Evolutionary conservation across 331 rosid genomes (phyloP), one percentile per base, ranked within the genome.

Genomic region (Rhamnella rubrinervis): DNA sequence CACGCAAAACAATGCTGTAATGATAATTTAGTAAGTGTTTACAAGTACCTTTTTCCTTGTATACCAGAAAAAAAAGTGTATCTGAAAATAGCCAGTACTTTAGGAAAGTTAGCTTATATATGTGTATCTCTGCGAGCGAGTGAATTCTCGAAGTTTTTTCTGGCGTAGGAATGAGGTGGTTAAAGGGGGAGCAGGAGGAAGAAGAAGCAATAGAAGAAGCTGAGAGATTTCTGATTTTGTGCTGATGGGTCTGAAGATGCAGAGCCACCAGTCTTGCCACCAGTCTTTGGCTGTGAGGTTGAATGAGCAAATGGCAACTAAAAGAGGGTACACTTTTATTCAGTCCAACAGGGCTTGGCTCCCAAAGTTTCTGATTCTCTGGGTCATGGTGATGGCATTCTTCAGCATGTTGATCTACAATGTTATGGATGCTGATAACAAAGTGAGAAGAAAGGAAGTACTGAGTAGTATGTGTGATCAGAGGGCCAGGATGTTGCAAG

Each of bases 401-500:
- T 14, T 89, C 26, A 65, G 99, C 70, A 25, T 58, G 72, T 21
- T 19, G 46, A 83, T 89, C 80, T 95, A 81, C 78, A 80, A 23
- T 46, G 25, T 59, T 12, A 84, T 91, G 96, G 99, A 95, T 87
- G 96, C 84, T 76, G 93, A 83, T 37, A 81, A 79, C 73, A 91
- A 85, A 66, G 96, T 87, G 26, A 84, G 97, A 67, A 83, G 99
- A 79, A 87, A 72, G 41, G 97, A 91, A 81, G 82, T 82, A 7
- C 83, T 95, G 66, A 86, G 82, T 25, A 95, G 97, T 75, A 90
- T 91, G 83, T 95, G 99, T 83, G 99, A 95, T 71, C 90, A 91
- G 83, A 87, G 99, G 50, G 97, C 99, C 25, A 87, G 96, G 79
- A 95, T 95, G 99, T 73, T 95, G 78, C 99, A 95, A 78, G 99